phyloP scores from a whole-genome alignment of 495 filamentous ascomycete species.

The Penicillium pancosmium region DNA sequence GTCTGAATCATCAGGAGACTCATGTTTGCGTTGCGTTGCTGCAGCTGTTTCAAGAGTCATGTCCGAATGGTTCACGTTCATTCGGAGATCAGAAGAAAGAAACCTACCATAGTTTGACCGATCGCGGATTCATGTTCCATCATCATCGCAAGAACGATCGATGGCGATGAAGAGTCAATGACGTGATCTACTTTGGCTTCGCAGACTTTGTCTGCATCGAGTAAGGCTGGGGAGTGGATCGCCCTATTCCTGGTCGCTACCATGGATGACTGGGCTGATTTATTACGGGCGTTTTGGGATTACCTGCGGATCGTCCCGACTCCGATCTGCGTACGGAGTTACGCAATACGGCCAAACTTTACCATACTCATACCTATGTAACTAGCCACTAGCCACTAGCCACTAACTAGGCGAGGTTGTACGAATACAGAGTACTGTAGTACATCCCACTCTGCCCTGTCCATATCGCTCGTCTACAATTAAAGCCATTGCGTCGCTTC shows the following conservation, averaged over 20 bases:
- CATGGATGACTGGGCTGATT: not conserved
- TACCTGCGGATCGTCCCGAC: constrained; percentile 18
- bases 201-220: constrained; percentile 12
- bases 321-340: constrained; percentile 12
- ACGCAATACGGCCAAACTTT: not conserved
- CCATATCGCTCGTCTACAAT: not conserved
- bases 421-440: not conserved
- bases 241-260: not conserved
- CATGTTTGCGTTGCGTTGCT: not conserved
- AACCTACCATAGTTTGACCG: not conserved
- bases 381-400: not conserved
- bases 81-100: not conserved
- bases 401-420: not conserved
- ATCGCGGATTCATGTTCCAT: not conserved
- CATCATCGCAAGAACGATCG: not conserved
- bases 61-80: not conserved
- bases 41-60: not conserved
- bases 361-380: no score
- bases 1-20: constrained; percentile 1
- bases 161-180: constrained; percentile 8
- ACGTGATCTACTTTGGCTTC: not conserved
- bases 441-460: not conserved
- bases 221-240: constrained; percentile 7
- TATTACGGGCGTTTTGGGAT: not conserved
- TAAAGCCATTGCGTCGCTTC: not conserved